Evolutionary conservation across 108 stramenopile genomes (phyloP).

Genomic region (Skeletonema grethae): DNA sequence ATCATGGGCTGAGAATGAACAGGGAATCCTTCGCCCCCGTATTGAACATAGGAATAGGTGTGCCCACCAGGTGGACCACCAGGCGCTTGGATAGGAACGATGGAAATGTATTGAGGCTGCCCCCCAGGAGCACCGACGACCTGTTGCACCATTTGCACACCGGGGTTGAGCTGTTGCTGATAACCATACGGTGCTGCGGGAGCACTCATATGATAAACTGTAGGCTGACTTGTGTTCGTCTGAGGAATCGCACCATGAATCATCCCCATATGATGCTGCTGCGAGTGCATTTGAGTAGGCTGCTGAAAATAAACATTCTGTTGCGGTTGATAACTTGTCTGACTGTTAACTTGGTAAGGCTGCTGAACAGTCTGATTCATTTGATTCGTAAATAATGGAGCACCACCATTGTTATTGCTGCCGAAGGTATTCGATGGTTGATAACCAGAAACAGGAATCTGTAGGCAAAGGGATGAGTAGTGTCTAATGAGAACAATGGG

Average conservation of each 20-base stretch:
- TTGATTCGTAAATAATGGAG: neutral
- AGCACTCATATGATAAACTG: conserved; percentile 62
- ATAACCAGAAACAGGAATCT: conserved; percentile 9
- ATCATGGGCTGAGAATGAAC: conserved; percentile 15
- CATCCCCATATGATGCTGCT: conserved; percentile 8
- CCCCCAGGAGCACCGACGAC: conserved; percentile 17
- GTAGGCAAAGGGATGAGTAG: neutral
- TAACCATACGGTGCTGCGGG: conserved; percentile 48
- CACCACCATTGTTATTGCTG: conserved; percentile 8
- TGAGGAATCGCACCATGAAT: conserved; percentile 11
- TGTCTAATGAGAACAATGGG: neutral
- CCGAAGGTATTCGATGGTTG: conserved; percentile 13
- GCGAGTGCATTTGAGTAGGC: neutral
- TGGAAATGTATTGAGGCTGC: conserved; percentile 59
- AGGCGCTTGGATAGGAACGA: conserved; percentile 66
- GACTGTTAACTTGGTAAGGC: conserved; percentile 1
- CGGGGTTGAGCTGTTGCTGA: conserved; percentile 53
- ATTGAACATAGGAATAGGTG: conserved; percentile 60
- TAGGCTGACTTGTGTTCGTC: conserved; percentile 34
- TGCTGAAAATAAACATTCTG: conserved; percentile 38
- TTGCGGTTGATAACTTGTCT: conserved; percentile 12
- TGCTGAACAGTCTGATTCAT: conserved; percentile 15
- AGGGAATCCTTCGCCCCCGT: conserved; percentile 40
- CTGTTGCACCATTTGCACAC: conserved; percentile 48
- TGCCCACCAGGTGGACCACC: conserved; percentile 31